Base-by-base conservation (phyloP, 2,329 filamentous ascomycete genomes). In the Ophiocordyceps camponoti-floridani region DNA sequence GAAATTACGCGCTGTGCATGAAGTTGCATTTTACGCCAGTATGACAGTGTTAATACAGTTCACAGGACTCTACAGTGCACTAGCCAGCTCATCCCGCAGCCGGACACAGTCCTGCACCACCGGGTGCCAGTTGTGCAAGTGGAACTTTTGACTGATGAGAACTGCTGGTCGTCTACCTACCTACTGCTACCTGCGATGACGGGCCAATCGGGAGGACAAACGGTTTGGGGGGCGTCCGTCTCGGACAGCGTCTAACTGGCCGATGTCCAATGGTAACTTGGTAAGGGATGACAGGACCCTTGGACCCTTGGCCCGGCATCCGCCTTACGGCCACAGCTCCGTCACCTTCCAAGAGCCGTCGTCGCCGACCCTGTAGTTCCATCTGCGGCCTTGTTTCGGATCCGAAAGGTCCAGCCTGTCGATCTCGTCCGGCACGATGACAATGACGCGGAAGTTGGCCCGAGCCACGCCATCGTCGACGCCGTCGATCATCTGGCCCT, bases 401-500 rank as follows among this genome's bases (percentile, higher is more conserved):
- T 85, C 73, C 46, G 73, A 77, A 44, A 93, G 61, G 57, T 91
- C 82, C 14, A 83, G 67, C 53, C 72, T 69, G 58, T 94, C 87
- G 18, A 93, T 79, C 58, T 83, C 77, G 9, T 83, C 74, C 0
- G 86, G 85, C 48, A 79, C 73, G 51, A 94, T 80, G 40, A 91
- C 76, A n/a, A 87, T 77, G 3, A 94, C 81, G 26, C 86, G 69
- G 57, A 94, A 94, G 58, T 93, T 84, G 50, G 64, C 65, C 51
- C 86, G 69, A 38, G 85, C 84, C 45, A 81, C 62, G 31, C 65
- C 59, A 49, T 96, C 86, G 41, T 84, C 62, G 6, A 93, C 60
- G 53, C 82, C 76, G 16, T 75, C 70, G 14, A 91, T 78, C 59
- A 77, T 78, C 58, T 82, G 77, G 0, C 76, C 77, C 14, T 75